Base-by-base conservation (phyloP, 257 asterid genomes). In the Fraxinus cuspidata region DNA sequence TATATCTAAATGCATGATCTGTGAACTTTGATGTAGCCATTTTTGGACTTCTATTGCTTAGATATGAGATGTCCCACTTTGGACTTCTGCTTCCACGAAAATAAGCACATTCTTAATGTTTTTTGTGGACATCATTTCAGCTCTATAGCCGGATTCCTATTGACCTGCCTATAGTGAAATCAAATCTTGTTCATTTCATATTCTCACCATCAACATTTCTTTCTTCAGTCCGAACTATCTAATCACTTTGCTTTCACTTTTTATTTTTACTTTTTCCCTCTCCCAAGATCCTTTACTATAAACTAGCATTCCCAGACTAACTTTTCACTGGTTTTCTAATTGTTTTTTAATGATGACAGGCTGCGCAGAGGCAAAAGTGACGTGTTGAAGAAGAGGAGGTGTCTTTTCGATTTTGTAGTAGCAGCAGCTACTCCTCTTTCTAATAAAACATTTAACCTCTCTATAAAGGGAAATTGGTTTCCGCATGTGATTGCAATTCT, bases 281-380 rank as follows among this genome's bases (percentile, higher is more conserved):
- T 25, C 31, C 68, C 68, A 60, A 25, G 29, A 60, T 60, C n/a
- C 7, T 60, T 8, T 60, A 25, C 31, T 60, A 25, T n/a, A 23
- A 60, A 25, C 68, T 40, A 25, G 35, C n/a, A 15, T 71, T 3
- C 34, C 51, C 0, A 0, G 27, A 25, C 35, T 18, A 68, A 21
- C 23, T 38, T 63, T 15, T 71, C 31, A 58, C 65, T 12, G n/a
- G 21, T 38, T 6, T 32, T 65, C 70, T 79, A 32, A 40, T 56
- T 23, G 19, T 10, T 13, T 49, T 42, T 79, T 2, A 63, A 6
- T 68, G 64, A 32, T 70, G 60, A 60, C 77, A 80, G 86, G 87
- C 87, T 77, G 77, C 84, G 2, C 73, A 83, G 80, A 80, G 27
- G 56, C 82, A 80, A 74, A 83, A 80, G 74, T 83, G 75, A 83